Evolutionary conservation across 768 basidiomycete species (phyloP).

Genomic region (Panaeolus papilionaceus): DNA sequence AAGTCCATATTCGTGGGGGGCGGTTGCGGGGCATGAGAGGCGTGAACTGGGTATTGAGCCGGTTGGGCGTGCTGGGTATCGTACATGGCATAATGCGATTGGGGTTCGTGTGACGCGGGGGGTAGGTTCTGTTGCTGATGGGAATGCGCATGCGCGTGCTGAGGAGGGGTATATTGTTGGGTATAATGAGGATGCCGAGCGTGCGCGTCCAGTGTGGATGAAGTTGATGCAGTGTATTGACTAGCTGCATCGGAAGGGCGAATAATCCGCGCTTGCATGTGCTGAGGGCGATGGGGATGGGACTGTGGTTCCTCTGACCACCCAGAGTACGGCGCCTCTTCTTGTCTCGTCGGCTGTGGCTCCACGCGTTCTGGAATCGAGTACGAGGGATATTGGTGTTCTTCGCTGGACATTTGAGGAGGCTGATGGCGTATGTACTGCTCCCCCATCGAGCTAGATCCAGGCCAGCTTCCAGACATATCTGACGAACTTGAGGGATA

Average conservation of each 20-base stretch:
- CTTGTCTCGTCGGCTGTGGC: neutral
- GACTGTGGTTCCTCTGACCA: neutral
- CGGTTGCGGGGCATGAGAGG: conserved; percentile 25
- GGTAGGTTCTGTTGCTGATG: conserved; percentile 8
- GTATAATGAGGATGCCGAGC: neutral
- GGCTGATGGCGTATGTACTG: neutral
- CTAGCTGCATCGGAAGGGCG: neutral
- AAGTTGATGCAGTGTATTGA: neutral
- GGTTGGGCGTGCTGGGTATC: conserved; percentile 10
- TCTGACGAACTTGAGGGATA: conserved; percentile 1
- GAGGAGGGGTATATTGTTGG: conserved; percentile 1
- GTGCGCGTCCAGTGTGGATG: neutral
- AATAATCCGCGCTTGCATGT: neutral
- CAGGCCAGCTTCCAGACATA: neutral
- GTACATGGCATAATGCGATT: conserved; percentile 19
- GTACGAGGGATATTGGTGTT: neutral
- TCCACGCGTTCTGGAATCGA: neutral
- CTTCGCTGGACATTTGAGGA: neutral
- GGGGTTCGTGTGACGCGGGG: neutral
- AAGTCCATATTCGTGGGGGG: conserved; percentile 45
- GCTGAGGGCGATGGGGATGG: neutral
- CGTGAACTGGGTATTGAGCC: conserved; percentile 22
- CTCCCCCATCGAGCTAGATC: neutral
- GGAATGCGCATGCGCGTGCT: conserved; percentile 16
- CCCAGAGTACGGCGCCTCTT: neutral